Conservation (phyloP, 225 moss, liverwort and hornwort genomes). For the Takakia lepidozioides region DNA sequence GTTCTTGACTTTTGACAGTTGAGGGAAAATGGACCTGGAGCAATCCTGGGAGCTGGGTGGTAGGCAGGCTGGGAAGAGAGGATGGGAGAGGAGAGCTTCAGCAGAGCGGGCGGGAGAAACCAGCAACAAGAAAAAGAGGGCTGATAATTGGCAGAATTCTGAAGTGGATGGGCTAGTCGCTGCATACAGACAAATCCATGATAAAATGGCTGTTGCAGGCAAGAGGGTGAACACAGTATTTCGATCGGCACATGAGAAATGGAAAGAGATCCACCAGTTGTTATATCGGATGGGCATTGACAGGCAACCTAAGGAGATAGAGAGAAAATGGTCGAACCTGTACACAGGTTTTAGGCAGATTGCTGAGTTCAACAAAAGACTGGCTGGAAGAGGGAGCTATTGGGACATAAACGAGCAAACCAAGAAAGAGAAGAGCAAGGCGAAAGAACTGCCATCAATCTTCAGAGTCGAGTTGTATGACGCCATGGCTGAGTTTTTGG, state of each 20-base stretch:
- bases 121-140: conserved; percentile 43
- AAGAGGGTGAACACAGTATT: conserved; percentile 49
- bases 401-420: conserved; percentile 43
- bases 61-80: background rate
- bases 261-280: conserved; percentile 38
- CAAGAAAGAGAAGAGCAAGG: conserved; percentile 48
- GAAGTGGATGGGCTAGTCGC: conserved; percentile 46
- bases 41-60: no score
- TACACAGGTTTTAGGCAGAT: conserved; percentile 52
- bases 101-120: conserved; percentile 12
- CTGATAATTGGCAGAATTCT: conserved; percentile 46
- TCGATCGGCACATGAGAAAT: conserved; percentile 46
- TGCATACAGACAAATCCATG: conserved; percentile 39
- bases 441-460: conserved; percentile 44
- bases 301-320: conserved; percentile 49
- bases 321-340: conserved; percentile 54
- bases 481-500: conserved; percentile 49
- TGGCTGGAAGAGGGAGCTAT: conserved; percentile 32
- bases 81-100: conserved; percentile 1
- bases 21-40: no score
- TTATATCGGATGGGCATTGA: conserved; percentile 33
- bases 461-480: conserved; percentile 47
- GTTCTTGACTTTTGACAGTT: no score
- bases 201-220: conserved; percentile 34
- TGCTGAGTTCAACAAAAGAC: conserved; percentile 43